Base-by-base conservation (phyloP, 2,329 filamentous ascomycete genomes). In the Aureobasidium pullulans region DNA sequence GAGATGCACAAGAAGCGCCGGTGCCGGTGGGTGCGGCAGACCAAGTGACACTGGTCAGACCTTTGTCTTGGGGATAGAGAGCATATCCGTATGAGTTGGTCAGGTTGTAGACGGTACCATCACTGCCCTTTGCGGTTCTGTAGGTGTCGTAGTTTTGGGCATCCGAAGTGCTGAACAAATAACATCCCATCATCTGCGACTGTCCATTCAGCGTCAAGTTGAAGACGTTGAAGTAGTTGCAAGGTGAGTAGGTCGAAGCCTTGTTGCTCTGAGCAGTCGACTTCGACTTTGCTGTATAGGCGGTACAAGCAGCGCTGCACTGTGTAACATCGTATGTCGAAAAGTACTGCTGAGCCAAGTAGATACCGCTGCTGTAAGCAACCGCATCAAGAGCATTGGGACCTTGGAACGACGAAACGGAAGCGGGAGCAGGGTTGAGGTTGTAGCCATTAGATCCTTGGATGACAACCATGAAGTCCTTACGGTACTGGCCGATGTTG, bases 391-490 rank as follows among this genome's bases (percentile, higher is more conserved):
- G 54, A 16, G 60, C 60, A 34, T 32, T 60, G 3, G 62, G 60
- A 3, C 57, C 50, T 29, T 59, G 61, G 47, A 46, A 63, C n/a
- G 44, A 50, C 31, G 60, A 50, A 11, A 63, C 36, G 8, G 62
- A 43, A 10, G 52, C 32, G 5, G 62, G 62, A 2, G 48, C 46
- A 32, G 57, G 28, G 28, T 63, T 61, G 16, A 57, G 48, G 32
- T 60, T 61, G 52, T 63, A 63, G 8, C 59, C 60, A 29, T 63
- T 63, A 23, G 57, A 61, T 13, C 62, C 61, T 10, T 57, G 42
- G 32, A 69, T 69, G 56, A 68, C 65, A n/a, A 68, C 62, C 32
- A 67, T 61, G 56, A 70, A 70, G 28, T 67, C 56, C 11, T 63
- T 61, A 9, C 66, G 61, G 39, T 59, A 67, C 19, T 67, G 59